Evolutionary conservation across 495 filamentous ascomycete species (phyloP), one percentile per base, ranked within the genome.

Genomic region (Tuber indicum): DNA sequence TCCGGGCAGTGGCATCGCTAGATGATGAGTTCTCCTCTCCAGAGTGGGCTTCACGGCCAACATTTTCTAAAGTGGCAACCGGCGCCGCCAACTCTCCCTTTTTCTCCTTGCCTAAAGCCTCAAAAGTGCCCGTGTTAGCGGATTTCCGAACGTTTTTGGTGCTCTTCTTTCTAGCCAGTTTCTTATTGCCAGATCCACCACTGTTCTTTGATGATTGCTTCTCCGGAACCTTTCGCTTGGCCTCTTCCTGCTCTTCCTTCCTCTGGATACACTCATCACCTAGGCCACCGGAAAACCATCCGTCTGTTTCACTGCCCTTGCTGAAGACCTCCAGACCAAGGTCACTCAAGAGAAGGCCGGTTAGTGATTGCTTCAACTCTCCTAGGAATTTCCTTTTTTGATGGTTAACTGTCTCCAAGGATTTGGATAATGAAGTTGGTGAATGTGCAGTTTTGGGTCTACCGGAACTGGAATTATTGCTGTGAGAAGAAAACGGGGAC

Each of bases 301-400:
- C 89, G 80, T 98, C 96, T 23, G 95, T 99, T 86, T 99, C 96
- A 78, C 93, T 95, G 21, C 96, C 92, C 77, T 91, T 89, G 46
- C 91, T 89, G 85, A 94, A 97, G 21, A 97, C 91, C 14, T 92
- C 89, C 70, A 91, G 92, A 14, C 94, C 93, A 23, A 99, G 87
- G 84, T 99, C 96, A 77, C 94, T 98, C 46, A 98, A 86, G 14
- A 99, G 87, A 44, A 99, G 86, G 79, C 93, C 94, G 21, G 91
- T 93, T 74, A 98, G 85, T 1, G 90, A 92, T 82, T 93, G 92
- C 81, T 91, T 91, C 46, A 97, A 86, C 23, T 93, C 91, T 2
- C 89, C 86, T 58, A 97, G 86, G 86, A 97, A 97, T 39, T 88
- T 85, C 7, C 85, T 82, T 83, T 90, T 91, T n/a, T 87, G 86